A percentile compares a stretch with the other conserved stretches of the same genome.
Evolutionary conservation across 768 basidiomycete species (phyloP).

Genomic region (Lactifluus echinatus): DNA sequence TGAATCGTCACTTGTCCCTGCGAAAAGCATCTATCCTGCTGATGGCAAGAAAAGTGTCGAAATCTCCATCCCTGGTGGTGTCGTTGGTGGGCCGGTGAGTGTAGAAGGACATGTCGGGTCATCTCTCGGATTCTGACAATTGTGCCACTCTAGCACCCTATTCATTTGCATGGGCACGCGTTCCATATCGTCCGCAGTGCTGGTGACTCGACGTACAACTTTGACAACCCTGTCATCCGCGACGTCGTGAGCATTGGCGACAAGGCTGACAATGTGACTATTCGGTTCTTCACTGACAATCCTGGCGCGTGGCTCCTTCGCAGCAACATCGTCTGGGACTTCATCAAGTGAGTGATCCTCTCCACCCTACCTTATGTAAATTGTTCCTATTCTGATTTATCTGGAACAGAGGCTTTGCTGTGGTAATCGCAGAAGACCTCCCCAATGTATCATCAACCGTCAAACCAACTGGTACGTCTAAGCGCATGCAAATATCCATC

Average conservation of each 20-base stretch:
- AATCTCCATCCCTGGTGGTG: constrained; percentile 22
- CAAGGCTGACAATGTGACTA: constrained; percentile 8
- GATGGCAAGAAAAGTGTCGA: constrained; percentile 40
- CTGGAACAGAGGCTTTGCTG: constrained; percentile 3
- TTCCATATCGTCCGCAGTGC: constrained; percentile 17
- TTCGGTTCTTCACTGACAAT: constrained; percentile 27
- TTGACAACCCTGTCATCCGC: constrained; percentile 34
- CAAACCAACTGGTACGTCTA: neutral
- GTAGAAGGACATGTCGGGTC: too few relatives aligned
- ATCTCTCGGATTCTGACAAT: neutral
- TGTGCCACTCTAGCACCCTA: neutral
- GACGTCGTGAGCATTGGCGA: constrained; percentile 32
- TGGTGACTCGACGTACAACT: constrained; percentile 14
- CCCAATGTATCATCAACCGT: neutral
- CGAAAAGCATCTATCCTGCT: constrained; percentile 38
- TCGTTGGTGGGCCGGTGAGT: neutral
- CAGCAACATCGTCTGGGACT: constrained; percentile 27
- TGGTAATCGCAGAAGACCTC: constrained; percentile 9
- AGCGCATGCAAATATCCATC: neutral
- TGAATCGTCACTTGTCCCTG: constrained; percentile 40
- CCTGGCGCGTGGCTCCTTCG: constrained; percentile 25
- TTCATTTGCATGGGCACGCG: constrained; percentile 3
- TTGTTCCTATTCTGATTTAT: neutral
- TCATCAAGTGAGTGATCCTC: neutral
- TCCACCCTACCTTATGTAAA: too few relatives aligned